These are phyloP conservation scores for Balansia obtecta DNA, from an alignment of 2,329 filamentous ascomycete genomes.

Conservation along the genomic window DNA sequence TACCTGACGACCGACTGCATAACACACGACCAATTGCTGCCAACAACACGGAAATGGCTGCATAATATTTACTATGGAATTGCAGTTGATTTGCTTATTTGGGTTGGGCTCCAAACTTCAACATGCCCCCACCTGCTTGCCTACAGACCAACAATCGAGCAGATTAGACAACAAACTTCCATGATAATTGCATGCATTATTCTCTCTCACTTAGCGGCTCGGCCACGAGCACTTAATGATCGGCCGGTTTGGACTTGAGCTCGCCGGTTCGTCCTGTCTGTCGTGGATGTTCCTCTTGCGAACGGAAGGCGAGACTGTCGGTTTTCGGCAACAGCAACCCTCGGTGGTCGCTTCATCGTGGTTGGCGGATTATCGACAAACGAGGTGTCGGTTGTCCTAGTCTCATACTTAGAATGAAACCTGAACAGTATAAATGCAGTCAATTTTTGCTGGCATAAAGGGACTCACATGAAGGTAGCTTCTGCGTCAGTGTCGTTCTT, in stretches of 20 bases:
- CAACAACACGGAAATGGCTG: not conserved
- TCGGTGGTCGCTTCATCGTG: constrained; percentile 37
- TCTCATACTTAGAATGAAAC: not conserved
- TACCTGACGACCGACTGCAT: constrained; percentile 46
- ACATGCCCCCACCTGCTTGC: not conserved
- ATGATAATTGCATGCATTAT: not conserved
- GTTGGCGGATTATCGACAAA: constrained; percentile 73
- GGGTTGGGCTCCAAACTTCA: not conserved
- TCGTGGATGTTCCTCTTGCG: constrained; percentile 27
- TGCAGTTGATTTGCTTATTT: not conserved
- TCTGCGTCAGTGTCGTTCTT: constrained; percentile 43
- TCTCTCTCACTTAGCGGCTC: constrained; percentile 29
- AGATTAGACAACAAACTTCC: not conserved
- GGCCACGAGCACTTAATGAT: constrained; percentile 31
- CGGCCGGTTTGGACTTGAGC: constrained; percentile 30
- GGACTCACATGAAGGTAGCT: constrained; percentile 68
- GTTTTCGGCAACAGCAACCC: constrained; percentile 28
- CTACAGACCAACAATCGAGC: not conserved
- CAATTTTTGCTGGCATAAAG: too few relatives aligned
- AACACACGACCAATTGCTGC: not conserved
- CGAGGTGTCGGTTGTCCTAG: constrained; percentile 77
- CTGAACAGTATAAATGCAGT: constrained; percentile 4
- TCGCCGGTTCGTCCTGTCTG: constrained; percentile 16
- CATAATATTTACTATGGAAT: not conserved
- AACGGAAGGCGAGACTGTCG: constrained; percentile 36